These are phyloP conservation scores for Tylopilus sp. DNA, from an alignment of 1,284 basidiomycete genomes.

Conservation along the genomic window DNA sequence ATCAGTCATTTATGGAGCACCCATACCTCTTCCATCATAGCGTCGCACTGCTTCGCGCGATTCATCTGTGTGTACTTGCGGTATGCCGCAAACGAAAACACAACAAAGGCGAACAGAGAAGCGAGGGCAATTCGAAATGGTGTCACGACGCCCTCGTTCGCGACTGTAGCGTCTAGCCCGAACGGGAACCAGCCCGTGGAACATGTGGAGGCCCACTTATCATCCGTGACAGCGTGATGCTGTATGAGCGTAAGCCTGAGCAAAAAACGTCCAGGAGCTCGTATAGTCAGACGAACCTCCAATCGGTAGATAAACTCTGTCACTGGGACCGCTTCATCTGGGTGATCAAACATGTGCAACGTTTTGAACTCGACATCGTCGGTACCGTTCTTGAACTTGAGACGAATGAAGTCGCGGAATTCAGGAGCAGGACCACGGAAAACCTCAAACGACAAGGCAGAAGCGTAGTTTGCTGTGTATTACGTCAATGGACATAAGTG, in stretches of 20 bases:
- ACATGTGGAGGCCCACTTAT: conserved; percentile 61
- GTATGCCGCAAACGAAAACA: conserved; percentile 30
- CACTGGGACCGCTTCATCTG: conserved; percentile 57
- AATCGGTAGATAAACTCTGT: conserved; percentile 73
- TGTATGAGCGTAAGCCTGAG: conserved; percentile 21
- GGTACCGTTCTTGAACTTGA: conserved; percentile 84
- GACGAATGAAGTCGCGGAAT: conserved; percentile 68
- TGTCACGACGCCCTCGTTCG: conserved; percentile 17
- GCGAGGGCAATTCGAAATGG: conserved; percentile 37
- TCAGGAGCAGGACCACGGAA: conserved; percentile 68
- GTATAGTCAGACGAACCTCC: conserved; percentile 42
- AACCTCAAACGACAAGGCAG: conserved; percentile 73
- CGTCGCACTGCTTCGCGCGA: conserved; percentile 4
- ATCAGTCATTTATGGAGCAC: background rate
- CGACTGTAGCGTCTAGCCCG: conserved; percentile 20
- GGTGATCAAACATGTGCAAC: conserved; percentile 62
- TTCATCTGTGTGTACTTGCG: conserved; percentile 8
- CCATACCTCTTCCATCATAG: conserved; percentile 15
- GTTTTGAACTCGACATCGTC: conserved; percentile 47
- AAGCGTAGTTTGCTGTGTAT: conserved; percentile 66
- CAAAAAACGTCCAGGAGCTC: background rate
- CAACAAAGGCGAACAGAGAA: conserved; percentile 39
- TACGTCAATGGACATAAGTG: background rate
- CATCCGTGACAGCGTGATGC: conserved; percentile 58
- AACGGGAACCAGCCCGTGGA: conserved; percentile 37